Base-by-base conservation (phyloP, 2,329 filamentous ascomycete genomes). In the Nemania bipapillata region DNA sequence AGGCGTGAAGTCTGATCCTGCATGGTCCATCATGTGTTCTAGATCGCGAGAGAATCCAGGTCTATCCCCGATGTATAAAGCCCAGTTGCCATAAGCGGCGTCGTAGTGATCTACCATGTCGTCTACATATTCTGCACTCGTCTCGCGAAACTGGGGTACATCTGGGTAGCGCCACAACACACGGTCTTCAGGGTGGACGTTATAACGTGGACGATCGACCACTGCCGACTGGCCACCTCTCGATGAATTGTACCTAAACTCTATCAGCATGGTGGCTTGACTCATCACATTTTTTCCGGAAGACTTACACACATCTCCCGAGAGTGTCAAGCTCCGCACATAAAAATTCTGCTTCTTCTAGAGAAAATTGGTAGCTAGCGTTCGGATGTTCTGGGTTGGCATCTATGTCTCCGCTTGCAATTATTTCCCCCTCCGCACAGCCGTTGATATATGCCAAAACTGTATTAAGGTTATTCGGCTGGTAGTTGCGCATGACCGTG, bases 171-270 rank as follows among this genome's bases (percentile, higher is more conserved):
- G 75, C 77, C 77, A 79, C 15, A 57, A 59, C 11, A 79, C 68
- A 40, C 76, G 76, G 40, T 78, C 70, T 65, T 79, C 77, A 1
- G 77, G 77, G 45, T 75, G 76, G 12, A 76, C 35, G 4, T 63
- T 66, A 56, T 76, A 77, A 4, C 17, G 30, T 17, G 74, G 74
- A 12, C 72, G 70, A 30, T 12, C 62, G 40, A 78, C 68, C 15
- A 26, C 58, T 28, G 65, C 59, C 26, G 61, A 65, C 28, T 66
- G 17, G 3, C 6, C 7, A 8, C 58, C 37, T 12, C 22, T 53
- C 11, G 20, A 30, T 20, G 65, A 55, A 35, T 35, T 54, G 22
- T 56, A 74, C 8, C 74, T 77, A 42, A 22, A 59, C 61, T 22
- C 26, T 24, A 65, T 77, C 68, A 77, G 63, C 57, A 56, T 42